A percentile compares a stretch with the other conserved stretches of the same genome.
These are phyloP conservation scores for Globisporangium viniferum DNA, from an alignment of 352 stramenopile genomes.

Conservation along the genomic window DNA sequence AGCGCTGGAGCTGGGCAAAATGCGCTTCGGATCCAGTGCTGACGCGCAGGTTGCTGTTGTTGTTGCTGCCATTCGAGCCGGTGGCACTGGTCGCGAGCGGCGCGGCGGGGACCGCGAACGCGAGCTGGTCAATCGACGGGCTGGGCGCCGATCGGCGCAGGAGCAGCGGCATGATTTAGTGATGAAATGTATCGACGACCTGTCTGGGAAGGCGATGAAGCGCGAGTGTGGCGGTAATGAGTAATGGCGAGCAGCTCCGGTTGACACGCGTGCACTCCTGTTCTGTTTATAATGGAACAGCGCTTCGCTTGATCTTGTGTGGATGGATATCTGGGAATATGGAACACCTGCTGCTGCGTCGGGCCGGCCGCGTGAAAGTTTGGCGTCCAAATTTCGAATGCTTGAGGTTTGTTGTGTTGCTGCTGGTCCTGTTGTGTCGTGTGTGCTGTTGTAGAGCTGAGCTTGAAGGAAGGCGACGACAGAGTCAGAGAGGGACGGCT, in stretches of 20 bases:
- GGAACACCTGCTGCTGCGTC: background rate
- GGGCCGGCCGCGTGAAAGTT: background rate
- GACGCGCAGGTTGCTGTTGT: conserved; percentile 10
- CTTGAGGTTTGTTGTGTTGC: background rate
- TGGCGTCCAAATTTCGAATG: conserved; percentile 18
- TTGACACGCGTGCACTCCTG: background rate
- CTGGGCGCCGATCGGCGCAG: conserved; percentile 62
- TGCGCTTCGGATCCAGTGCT: conserved; percentile 11
- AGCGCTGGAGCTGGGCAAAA: conserved; percentile 27
- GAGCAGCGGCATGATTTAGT: conserved; percentile 62
- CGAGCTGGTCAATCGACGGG: conserved; percentile 71
- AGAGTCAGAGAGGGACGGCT: background rate
- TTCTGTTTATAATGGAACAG: background rate
- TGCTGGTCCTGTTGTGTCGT: background rate
- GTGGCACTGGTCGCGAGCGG: conserved; percentile 18
- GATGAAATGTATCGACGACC: conserved; percentile 2
- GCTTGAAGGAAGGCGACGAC: background rate
- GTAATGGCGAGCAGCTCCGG: background rate
- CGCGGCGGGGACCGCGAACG: conserved; percentile 34
- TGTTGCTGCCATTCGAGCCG: conserved; percentile 1
- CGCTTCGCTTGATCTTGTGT: background rate
- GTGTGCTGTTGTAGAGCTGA: background rate
- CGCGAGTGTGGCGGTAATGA: background rate
- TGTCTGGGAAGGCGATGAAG: conserved; percentile 5
- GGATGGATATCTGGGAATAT: conserved; percentile 6